Conservation (phyloP, 1,139 yeast genomes). For the Geotrichum reessii region DNA sequence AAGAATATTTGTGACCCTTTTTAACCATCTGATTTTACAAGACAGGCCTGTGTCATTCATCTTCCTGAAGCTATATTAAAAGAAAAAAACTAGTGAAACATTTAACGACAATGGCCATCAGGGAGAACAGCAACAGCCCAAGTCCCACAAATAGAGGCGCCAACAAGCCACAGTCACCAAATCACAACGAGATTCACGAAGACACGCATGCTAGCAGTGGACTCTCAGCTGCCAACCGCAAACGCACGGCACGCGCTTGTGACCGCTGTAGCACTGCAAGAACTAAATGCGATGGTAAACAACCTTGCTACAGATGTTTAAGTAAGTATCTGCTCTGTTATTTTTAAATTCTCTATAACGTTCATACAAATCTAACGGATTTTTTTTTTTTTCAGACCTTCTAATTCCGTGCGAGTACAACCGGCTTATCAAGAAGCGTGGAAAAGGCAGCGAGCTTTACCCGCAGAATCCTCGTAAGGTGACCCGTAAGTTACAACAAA, state of each 20-base stretch:
- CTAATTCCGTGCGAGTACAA: constrained; percentile 36
- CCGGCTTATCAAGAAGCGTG: constrained; percentile 39
- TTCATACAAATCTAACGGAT: not conserved
- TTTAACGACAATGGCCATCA: not conserved
- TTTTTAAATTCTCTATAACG: not conserved
- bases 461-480: constrained; percentile 20
- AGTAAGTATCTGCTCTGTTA: constrained; percentile 21
- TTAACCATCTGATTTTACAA: not conserved
- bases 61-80: not conserved
- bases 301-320: constrained; percentile 38
- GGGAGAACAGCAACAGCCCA: not conserved
- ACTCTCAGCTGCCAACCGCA: constrained; percentile 9
- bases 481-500: constrained; percentile 1
- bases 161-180: not conserved
- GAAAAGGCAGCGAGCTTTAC: constrained; percentile 35
- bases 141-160: not conserved
- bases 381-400: constrained; percentile 18
- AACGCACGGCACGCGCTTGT: constrained; percentile 37
- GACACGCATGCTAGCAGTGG: not conserved
- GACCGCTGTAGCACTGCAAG: constrained; percentile 40
- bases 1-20: not conserved
- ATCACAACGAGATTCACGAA: not conserved
- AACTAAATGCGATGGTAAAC: constrained; percentile 40
- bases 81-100: not conserved
- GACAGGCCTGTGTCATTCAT: not conserved